phyloP scores from a whole-genome alignment of 495 filamentous ascomycete species.

The Penicillium angulare region DNA sequence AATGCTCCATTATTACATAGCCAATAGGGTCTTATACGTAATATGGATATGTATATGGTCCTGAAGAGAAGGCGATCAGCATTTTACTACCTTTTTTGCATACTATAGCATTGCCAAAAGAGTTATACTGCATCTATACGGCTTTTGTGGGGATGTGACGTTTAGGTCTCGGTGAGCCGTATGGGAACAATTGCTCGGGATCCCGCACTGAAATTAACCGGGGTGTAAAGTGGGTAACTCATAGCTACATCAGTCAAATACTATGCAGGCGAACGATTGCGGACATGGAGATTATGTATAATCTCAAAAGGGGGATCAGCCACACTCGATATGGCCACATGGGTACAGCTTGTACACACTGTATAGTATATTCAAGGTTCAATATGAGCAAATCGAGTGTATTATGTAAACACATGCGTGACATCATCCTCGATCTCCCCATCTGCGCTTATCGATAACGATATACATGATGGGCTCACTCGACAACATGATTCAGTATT shows the following conservation, averaged over 20 bases:
- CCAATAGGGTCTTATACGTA: background rate
- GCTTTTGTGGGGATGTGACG: background rate
- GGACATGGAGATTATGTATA: too few species aligned
- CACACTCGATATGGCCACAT: too few species aligned
- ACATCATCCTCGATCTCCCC: background rate
- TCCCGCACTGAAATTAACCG: constrained; percentile 18
- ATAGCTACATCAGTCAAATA: background rate
- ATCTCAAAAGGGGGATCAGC: too few species aligned
- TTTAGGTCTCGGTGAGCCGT: constrained; percentile 24
- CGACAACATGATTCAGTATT: background rate
- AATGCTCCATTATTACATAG: background rate
- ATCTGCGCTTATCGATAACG: background rate
- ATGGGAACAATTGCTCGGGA: constrained; percentile 27
- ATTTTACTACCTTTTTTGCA: background rate
- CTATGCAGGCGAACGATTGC: background rate
- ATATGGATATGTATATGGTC: background rate
- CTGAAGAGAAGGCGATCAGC: background rate
- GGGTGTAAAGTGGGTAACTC: background rate
- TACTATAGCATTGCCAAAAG: too few species aligned
- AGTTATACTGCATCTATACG: background rate
- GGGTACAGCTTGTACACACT: too few species aligned
- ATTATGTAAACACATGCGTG: too few species aligned
- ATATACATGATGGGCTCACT: background rate
- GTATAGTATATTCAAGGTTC: too few species aligned
- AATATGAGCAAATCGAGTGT: background rate